Conservation (phyloP, 108 stramenopile genomes). For the Discostella stelligeroides region DNA sequence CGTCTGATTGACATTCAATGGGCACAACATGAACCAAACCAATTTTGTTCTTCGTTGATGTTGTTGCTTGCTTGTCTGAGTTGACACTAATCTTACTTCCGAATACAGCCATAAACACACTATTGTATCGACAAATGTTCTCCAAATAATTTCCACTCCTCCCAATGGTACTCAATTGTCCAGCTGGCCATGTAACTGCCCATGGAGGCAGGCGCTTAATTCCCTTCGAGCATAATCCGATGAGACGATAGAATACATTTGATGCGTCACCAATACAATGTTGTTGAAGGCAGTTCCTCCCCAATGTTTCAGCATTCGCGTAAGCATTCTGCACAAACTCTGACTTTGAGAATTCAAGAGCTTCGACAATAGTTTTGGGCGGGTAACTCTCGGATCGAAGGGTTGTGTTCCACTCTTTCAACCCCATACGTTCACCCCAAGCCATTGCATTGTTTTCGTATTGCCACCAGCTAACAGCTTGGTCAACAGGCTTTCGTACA, state of each 20-base stretch:
- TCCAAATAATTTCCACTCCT: slow-evolving; percentile 43
- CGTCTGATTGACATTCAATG: slow-evolving; percentile 27
- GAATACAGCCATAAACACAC: slow-evolving; percentile 32
- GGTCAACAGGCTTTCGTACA: slow-evolving; percentile 58
- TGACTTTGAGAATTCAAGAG: slow-evolving; percentile 50
- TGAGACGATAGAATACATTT: background rate
- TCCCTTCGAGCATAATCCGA: background rate
- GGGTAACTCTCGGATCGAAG: slow-evolving; percentile 55
- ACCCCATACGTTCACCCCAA: slow-evolving; percentile 61
- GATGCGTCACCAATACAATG: background rate
- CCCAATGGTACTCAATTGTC: slow-evolving; percentile 62
- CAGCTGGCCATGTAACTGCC: slow-evolving; percentile 74
- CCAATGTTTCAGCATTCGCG: slow-evolving; percentile 45
- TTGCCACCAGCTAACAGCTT: slow-evolving; percentile 74
- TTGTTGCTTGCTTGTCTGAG: background rate
- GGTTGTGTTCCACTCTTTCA: slow-evolving; percentile 49
- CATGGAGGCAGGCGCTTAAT: slow-evolving; percentile 46
- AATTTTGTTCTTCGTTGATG: background rate
- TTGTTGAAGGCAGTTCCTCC: background rate
- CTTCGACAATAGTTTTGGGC: slow-evolving; percentile 44
- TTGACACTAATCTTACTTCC: background rate
- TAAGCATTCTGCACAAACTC: slow-evolving; percentile 32
- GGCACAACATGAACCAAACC: slow-evolving; percentile 35
- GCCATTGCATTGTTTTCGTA: slow-evolving; percentile 65
- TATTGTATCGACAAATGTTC: slow-evolving; percentile 57